Evolutionary conservation across 768 basidiomycete genomes (phyloP).

Genomic region (Hirschioporus abietinus): DNA sequence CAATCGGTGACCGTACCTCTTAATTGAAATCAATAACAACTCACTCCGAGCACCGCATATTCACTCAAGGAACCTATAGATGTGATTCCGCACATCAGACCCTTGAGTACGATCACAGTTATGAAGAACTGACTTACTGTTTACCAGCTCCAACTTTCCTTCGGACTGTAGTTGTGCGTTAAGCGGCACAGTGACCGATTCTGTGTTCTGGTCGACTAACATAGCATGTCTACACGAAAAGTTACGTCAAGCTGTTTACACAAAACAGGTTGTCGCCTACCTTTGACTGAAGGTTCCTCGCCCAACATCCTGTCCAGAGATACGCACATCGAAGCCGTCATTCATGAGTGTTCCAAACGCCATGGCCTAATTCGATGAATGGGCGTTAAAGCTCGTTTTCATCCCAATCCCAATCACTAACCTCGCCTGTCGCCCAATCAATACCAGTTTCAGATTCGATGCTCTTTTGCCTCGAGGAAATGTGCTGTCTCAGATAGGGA

Average conservation of each 20-base stretch:
- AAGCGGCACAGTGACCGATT: conserved; percentile 74
- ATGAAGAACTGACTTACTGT: conserved; percentile 48
- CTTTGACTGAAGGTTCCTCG: conserved; percentile 85
- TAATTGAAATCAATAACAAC: conserved; percentile 21
- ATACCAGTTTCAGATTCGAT: conserved; percentile 63
- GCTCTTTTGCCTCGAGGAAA: conserved; percentile 66
- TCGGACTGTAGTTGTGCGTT: conserved; percentile 58
- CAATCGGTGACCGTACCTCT: conserved; percentile 7
- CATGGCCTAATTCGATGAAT: conserved; percentile 49
- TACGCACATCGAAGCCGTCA: conserved; percentile 78
- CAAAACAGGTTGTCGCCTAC: conserved; percentile 19
- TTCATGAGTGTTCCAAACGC: conserved; percentile 85
- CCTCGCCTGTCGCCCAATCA: conserved; percentile 91
- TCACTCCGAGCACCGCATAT: conserved; percentile 80
- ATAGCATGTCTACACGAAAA: conserved; percentile 65
- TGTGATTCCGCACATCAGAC: not conserved
- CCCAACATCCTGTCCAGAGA: conserved; percentile 92
- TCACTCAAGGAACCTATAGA: conserved; percentile 77
- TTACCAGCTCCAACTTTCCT: conserved; percentile 80
- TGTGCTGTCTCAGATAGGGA: conserved; percentile 69
- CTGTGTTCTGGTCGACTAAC: conserved; percentile 84
- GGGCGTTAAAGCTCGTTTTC: not conserved
- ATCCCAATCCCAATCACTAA: conserved; percentile 23
- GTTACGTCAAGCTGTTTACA: conserved; percentile 1
- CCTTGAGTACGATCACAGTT: not conserved